Evolutionary conservation across 495 filamentous ascomycete species (phyloP).

Genomic region (Astrothelium macrocarpum): DNA sequence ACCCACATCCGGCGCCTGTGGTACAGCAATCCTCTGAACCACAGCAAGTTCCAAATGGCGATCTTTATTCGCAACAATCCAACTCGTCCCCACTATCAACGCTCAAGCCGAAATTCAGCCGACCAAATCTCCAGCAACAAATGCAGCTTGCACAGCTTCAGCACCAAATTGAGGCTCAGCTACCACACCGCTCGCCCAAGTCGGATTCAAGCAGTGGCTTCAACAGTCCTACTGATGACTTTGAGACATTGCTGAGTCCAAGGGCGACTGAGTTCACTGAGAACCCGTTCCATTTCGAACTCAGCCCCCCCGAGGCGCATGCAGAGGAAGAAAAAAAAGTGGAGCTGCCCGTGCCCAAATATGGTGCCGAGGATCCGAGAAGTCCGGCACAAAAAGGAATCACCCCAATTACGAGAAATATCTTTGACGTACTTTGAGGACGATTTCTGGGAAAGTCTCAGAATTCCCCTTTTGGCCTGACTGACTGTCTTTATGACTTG

Average conservation of each 20-base stretch:
- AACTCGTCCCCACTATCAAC: background rate
- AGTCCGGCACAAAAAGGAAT: constrained; percentile 55
- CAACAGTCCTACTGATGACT: constrained; percentile 15
- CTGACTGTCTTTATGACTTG: background rate
- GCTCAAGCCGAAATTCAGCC: constrained; percentile 1
- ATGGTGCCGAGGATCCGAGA: constrained; percentile 46
- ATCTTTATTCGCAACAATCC: background rate
- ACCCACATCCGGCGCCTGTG: background rate
- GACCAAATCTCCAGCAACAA: constrained; percentile 28
- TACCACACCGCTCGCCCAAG: constrained; percentile 19
- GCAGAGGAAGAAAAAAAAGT: constrained; percentile 9
- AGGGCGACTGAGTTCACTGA: constrained; percentile 35
- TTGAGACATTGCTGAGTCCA: constrained; percentile 33
- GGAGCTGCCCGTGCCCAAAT: constrained; percentile 23
- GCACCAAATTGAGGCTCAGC: constrained; percentile 25
- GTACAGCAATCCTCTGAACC: background rate
- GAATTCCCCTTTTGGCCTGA: background rate
- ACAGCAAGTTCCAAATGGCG: background rate
- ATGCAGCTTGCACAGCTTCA: constrained; percentile 29
- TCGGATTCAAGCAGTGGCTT: background rate
- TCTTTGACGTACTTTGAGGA: constrained; percentile 40
- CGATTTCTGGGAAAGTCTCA: background rate
- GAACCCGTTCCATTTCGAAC: constrained; percentile 32
- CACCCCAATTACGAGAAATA: constrained; percentile 57
- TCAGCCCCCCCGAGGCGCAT: constrained; percentile 6